Evolutionary conservation across 495 filamentous ascomycete genomes (phyloP), one percentile per base, ranked within the genome.

Genomic region (Paragyromitra xinjiangensis): DNA sequence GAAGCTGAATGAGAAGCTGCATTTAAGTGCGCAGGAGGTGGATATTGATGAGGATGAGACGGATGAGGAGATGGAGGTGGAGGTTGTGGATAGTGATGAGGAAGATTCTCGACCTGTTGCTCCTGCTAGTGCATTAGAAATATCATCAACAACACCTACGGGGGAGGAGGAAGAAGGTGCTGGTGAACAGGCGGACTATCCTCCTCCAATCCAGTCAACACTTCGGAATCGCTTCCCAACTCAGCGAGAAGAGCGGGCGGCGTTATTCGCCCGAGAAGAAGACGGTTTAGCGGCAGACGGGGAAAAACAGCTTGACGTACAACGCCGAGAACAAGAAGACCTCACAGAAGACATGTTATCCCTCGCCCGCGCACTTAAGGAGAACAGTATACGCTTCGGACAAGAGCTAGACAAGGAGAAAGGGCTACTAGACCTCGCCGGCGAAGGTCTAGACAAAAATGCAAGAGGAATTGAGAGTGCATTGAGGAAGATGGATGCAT

Each of bases 261-360:
- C 45, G 1, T 22, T 56, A 11, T 55, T 68, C 26, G 3, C 64
- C 9, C 45, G 6, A n/a, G 16, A 22, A 19, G 16, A 11, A n/a
- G 64, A 24, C 16, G 7, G 22, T 6, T 7, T 7, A 3, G 6
- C 2, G 0, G 45, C 1, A 8, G 72, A 59, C 16, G 48, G 87
- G 7, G 93, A 96, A 84, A 86, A 88, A 0, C 87, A 92, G 24
- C 89, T 97, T 6, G 87, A 90, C 75, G 86, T 90, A 77, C 87
- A 95, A 77, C 90, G 92, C 70, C 84, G 84, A 51, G 92, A 96
- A 84, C 94, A 97, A 84, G 93, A 96, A 83, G 84, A 87, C 26
- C 88, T 98, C 0, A 94, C 95, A 3, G 85, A 85, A 56, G 94
- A 91, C 5, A 90, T 98, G 44, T 86, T 97, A 26, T 80, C 85